Evolutionary conservation across 371 early-diverging fungal species (phyloP), one percentile per base, ranked within the genome.

Genomic region (Rhizomucor pusillus): DNA sequence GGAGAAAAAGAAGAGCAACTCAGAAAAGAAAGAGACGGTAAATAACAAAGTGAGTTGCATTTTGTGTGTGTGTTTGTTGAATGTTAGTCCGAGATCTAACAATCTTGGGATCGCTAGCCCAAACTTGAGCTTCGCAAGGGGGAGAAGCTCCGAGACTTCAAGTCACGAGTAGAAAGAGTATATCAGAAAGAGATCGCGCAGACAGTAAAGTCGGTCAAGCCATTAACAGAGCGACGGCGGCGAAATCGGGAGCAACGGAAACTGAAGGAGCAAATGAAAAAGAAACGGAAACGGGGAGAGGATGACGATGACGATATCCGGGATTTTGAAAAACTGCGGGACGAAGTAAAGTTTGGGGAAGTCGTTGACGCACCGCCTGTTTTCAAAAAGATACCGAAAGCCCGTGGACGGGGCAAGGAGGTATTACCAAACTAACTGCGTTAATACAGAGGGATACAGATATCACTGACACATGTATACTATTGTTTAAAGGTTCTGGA

Each of bases 311-410:
- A 29, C 29, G 29, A 29, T 29, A 29, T 29, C 29, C 65, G 71
- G 46, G 82, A 82, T 56, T 82, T 78, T 52, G 75, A 75, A 56
- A 69, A 79, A 56, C 66, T 82, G 23, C 54, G 73, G 46, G 82
- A 82, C 54, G 60, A 73, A 18, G 75, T 82, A 16, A 71, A 73
- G 50, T 82, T 82, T 65, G 82, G 82, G 35, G 82, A 82, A 56
- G 79, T 82, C 3, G 82, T 66, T 5, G 67, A 80, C 61, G 80
- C 80, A 23, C 82, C 82, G 43, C 82, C 82, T 25, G 62, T 57
- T 2, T 58, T 82, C 16, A 78, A 60, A 12, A 67, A 66, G 43
- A 45, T 78, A 22, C 80, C 77, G n/a, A 82, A 80, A 41, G 77
- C 73, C 25, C 70, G 75, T 22, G 76, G 73, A 16, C 60, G 56